phyloP scores from a whole-genome alignment of 257 asterid genomes.

The Penstemon newberryi region DNA sequence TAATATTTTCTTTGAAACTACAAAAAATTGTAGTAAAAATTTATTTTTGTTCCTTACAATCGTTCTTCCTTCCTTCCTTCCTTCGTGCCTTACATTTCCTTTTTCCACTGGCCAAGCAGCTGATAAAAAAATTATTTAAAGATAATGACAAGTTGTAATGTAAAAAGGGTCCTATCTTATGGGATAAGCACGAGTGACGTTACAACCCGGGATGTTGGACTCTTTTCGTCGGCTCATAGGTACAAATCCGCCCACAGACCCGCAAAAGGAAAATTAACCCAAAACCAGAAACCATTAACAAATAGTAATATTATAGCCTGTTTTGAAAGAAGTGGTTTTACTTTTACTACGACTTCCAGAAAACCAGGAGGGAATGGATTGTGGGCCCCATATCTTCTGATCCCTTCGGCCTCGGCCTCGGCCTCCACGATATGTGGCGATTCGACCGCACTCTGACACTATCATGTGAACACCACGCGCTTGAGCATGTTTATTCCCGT shows the following conservation, averaged over 20 bases:
- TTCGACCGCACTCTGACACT: slow-evolving; percentile 75
- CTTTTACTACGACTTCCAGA: slow-evolving; percentile 41
- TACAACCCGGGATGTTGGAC: slow-evolving; percentile 22
- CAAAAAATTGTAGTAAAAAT: no score
- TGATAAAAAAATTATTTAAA: neutral
- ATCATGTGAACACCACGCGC: slow-evolving; percentile 60
- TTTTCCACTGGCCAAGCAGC: neutral
- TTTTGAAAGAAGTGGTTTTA: slow-evolving; percentile 34
- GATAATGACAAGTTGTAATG: neutral
- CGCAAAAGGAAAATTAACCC: neutral
- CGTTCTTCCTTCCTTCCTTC: neutral
- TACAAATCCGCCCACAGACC: slow-evolving; percentile 59
- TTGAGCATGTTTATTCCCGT: neutral
- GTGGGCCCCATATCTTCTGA: slow-evolving; percentile 29
- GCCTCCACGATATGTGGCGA: slow-evolving; percentile 67
- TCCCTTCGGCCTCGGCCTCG: neutral
- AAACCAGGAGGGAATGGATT: slow-evolving; percentile 59
- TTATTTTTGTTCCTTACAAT: no score
- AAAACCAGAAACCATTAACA: slow-evolving; percentile 54
- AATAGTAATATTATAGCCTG: slow-evolving; percentile 13
- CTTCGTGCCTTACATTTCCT: neutral
- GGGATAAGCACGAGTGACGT: slow-evolving; percentile 47
- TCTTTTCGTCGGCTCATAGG: slow-evolving; percentile 28
- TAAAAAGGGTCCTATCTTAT: slow-evolving; percentile 32
- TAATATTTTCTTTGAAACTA: no score